A percentile compares a stretch with the other conserved stretches of the same genome.
These are phyloP conservation scores for Sisymbrium irio DNA, from an alignment of 345 rosid species.

Conservation along the genomic window DNA sequence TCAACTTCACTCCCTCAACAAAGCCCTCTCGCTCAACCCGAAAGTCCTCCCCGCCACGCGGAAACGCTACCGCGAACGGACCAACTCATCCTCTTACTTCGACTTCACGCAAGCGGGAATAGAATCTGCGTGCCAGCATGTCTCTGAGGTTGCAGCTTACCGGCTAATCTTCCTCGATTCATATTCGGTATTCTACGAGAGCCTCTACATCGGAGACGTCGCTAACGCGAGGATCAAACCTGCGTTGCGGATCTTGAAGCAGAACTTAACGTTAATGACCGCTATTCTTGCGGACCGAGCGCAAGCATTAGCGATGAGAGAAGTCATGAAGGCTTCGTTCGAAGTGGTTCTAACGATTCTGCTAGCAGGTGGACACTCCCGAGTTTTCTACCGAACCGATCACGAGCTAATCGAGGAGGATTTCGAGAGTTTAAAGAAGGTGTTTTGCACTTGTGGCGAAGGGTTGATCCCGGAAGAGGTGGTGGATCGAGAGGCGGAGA, in stretches of 20 bases:
- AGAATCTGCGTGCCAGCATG: constrained; percentile 67
- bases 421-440: constrained; percentile 59
- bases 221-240: constrained; percentile 59
- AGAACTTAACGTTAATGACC: constrained; percentile 60
- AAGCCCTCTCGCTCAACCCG: constrained; percentile 70
- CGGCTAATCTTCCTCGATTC: constrained; percentile 76
- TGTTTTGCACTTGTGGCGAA: constrained; percentile 68
- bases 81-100: constrained; percentile 50
- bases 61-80: constrained; percentile 35
- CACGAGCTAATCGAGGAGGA: constrained; percentile 59
- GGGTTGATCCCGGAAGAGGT: constrained; percentile 62
- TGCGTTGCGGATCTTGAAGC: constrained; percentile 58
- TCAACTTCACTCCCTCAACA: constrained; percentile 76
- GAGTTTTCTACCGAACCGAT: constrained; percentile 56
- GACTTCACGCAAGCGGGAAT: constrained; percentile 50
- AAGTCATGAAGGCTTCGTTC: constrained; percentile 78
- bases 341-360: constrained; percentile 66
- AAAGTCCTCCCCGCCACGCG: constrained; percentile 42
- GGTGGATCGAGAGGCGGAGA: constrained; percentile 62
- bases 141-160: constrained; percentile 91
- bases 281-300: constrained; percentile 65
- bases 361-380: constrained; percentile 65
- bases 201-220: constrained; percentile 60
- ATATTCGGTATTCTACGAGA: constrained; percentile 58
- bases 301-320: constrained; percentile 65